Conservation (phyloP, 805 yeast genomes). For the Cyberlindnera sargentensis region DNA sequence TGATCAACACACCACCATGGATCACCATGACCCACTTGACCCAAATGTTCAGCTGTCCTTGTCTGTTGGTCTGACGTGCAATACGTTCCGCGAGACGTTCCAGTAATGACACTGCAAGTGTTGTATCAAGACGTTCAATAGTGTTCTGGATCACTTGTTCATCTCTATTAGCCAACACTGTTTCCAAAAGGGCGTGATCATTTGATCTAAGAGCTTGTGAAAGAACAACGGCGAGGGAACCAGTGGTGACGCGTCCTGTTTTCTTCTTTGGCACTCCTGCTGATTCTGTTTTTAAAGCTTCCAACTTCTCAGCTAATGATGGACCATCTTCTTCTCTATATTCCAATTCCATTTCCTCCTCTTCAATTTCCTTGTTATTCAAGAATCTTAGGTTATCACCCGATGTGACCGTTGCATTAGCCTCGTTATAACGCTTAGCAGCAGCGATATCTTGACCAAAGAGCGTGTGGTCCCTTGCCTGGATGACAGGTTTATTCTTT, state of each 20-base stretch:
- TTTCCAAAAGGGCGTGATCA: slow-evolving; percentile 80
- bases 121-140: slow-evolving; percentile 47
- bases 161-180: slow-evolving; percentile 56
- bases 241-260: slow-evolving; percentile 52
- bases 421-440: slow-evolving; percentile 52
- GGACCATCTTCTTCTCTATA: slow-evolving; percentile 35
- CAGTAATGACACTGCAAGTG: slow-evolving; percentile 47
- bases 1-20: slow-evolving; percentile 64
- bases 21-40: slow-evolving; percentile 77
- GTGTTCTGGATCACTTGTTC: slow-evolving; percentile 47
- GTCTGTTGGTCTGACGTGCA: slow-evolving; percentile 50
- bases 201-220: slow-evolving; percentile 84
- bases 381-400: slow-evolving; percentile 60
- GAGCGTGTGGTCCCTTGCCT: slow-evolving; percentile 34
- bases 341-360: slow-evolving; percentile 22
- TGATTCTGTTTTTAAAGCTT: slow-evolving; percentile 25
- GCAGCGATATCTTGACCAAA: slow-evolving; percentile 42
- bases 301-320: slow-evolving; percentile 49
- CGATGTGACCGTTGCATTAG: slow-evolving; percentile 50
- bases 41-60: slow-evolving; percentile 58
- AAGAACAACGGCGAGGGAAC: slow-evolving; percentile 76
- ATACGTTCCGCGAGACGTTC: slow-evolving; percentile 53
- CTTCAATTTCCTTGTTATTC: slow-evolving; percentile 35
- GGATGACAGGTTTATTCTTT: slow-evolving; percentile 35
- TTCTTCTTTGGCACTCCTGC: slow-evolving; percentile 23